Percentiles rank a stretch among this genome's conserved stretches.
These are phyloP conservation scores for Seiridium unicorne DNA, from an alignment of 2,329 filamentous ascomycete genomes.

Conservation along the genomic window DNA sequence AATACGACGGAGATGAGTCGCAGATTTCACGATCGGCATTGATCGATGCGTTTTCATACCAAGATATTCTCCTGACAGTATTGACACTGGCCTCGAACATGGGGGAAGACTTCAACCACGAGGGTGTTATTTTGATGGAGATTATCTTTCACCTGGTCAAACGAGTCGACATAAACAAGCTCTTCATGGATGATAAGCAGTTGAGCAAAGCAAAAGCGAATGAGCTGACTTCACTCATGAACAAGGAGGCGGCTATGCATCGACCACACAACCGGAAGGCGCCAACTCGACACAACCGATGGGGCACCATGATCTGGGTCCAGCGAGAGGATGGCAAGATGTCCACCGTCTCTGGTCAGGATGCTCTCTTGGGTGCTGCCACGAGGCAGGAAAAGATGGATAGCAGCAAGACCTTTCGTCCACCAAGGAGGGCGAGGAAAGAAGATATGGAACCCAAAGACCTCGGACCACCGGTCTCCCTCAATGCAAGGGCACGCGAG, in stretches of 20 bases:
- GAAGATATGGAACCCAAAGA: conserved; percentile 67
- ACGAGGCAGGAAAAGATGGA: conserved; percentile 86
- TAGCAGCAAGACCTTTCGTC: conserved; percentile 84
- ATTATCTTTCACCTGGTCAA: conserved; percentile 92
- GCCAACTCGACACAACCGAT: conserved; percentile 86
- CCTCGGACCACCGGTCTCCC: conserved; percentile 69
- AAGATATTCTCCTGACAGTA: conserved; percentile 84
- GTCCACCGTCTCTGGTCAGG: conserved; percentile 84
- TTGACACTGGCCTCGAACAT: conserved; percentile 89
- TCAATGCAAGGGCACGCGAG: conserved; percentile 72
- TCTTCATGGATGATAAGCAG: conserved; percentile 82
- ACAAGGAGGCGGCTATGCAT: conserved; percentile 81
- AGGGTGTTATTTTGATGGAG: conserved; percentile 88
- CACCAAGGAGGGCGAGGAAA: conserved; percentile 63
- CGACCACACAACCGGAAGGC: conserved; percentile 74
- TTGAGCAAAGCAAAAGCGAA: conserved; percentile 66
- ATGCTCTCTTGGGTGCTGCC: conserved; percentile 72
- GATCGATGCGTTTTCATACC: conserved; percentile 84
- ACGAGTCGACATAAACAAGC: conserved; percentile 76
- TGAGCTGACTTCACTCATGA: conserved; percentile 73
- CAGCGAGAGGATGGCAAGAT: conserved; percentile 83
- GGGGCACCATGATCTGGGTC: conserved; percentile 97
- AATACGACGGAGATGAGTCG: conserved; percentile 83
- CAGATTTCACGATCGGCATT: conserved; percentile 85
- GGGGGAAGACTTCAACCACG: conserved; percentile 85